phyloP scores from a whole-genome alignment of 2,329 filamentous ascomycete genomes.

The Colletotrichum shisoi region DNA sequence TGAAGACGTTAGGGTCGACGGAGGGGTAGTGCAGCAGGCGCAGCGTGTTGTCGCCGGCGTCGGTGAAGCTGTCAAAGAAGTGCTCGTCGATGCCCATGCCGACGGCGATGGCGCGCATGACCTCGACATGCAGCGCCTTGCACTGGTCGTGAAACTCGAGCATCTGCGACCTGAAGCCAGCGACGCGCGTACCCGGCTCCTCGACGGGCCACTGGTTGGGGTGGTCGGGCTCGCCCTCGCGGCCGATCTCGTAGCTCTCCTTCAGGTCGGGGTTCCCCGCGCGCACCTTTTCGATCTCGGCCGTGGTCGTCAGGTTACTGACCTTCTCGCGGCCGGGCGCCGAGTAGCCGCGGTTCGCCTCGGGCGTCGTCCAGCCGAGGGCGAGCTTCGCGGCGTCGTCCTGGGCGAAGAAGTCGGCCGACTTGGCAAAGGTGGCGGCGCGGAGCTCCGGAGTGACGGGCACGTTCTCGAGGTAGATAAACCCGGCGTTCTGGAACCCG shows the following conservation, averaged over 20 bases:
- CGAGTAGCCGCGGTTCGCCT: constrained; percentile 78
- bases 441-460: constrained; percentile 70
- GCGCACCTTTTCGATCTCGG: constrained; percentile 66
- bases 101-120: constrained; percentile 87
- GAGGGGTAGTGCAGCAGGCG: constrained; percentile 80
- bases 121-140: constrained; percentile 74
- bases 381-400: constrained; percentile 68
- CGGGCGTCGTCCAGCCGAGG: constrained; percentile 74
- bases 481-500: constrained; percentile 86
- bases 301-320: constrained; percentile 61
- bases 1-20: constrained; percentile 71
- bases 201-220: constrained; percentile 80
- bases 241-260: constrained; percentile 71
- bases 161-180: constrained; percentile 76
- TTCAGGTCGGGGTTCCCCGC: constrained; percentile 69
- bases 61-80: constrained; percentile 81
- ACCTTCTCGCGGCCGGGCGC: constrained; percentile 76
- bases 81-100: constrained; percentile 74
- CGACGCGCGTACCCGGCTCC: constrained; percentile 57
- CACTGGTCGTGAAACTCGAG: constrained; percentile 76
- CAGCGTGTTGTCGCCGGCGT: constrained; percentile 74
- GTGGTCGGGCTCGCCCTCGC: constrained; percentile 63
- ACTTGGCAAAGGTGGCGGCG: constrained; percentile 69
- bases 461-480: constrained; percentile 87
- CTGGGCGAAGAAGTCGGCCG: constrained; percentile 75